Base-by-base conservation (phyloP, 148 eudicot genomes). In the Rhododendron griersonianum region DNA sequence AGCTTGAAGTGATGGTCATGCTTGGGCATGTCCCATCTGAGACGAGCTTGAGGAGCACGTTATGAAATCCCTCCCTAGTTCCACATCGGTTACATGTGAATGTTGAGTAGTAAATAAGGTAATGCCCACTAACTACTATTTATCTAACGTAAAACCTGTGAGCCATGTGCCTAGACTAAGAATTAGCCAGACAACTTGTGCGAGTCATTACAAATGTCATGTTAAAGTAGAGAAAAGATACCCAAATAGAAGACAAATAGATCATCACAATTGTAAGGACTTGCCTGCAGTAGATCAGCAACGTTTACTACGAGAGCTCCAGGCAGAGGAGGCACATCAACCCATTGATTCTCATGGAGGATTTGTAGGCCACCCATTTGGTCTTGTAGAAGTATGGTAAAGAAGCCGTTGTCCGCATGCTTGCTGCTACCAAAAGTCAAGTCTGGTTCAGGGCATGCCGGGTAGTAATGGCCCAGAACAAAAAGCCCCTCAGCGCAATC, bases 361-460 rank as follows among this genome's bases (percentile, higher is more conserved):
- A 78, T 35, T 78, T 78, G 81, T 15, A 78, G 81, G 53, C 81
- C 81, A 10, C 53, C 81, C 28, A 78, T 78, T 8, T 78, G 53
- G 11, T 78, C 81, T 45, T 45, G 48, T 45, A 45, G 48, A 45
- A 45, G 48, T 45, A 45, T 7, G 48, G 48, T 45, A 45, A 45
- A 7, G 48, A 45, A 45, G 48, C 48, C 48, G 8, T 45, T 7
- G 48, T 45, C 48, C 48, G 48, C 48, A 45, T 45, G 48, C 1
- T 7, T 45, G 48, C 48, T 45, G 48, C 10, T 45, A 16, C 84
- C 84, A 11, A 74, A 74, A 30, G 75, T 69, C 37, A 69, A 30
- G 16, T 69, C 18, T 4, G 39, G 75, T 14, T 69, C 37, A 11
- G 75, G 75, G 75, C 75, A 69, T 13, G 41, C 41, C 41, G 6